Base-by-base conservation (phyloP, 73 alveolate species). In the Breviolum minutum region DNA sequence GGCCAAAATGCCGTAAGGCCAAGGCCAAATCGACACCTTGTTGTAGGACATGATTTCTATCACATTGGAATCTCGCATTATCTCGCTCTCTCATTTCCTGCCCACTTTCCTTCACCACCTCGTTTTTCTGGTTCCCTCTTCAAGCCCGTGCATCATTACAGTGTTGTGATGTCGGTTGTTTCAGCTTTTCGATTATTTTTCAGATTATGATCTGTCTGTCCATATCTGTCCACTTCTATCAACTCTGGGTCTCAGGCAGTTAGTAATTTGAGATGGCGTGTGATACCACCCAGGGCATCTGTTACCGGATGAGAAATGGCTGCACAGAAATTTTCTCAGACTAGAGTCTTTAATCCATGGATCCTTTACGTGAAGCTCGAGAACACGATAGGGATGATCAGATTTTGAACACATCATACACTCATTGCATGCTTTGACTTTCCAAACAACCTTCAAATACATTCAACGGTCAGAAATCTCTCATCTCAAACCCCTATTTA, bases 221-320 rank as follows among this genome's bases (percentile, higher is more conserved):
- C 54, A 40, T 3, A 40, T 40, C 3, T 40, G 54, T 3, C 54
- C 54, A 40, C 54, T 40, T 40, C 54, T 40, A 40, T 40, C 54
- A 40, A 40, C 54, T 40, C 16, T 29, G 30, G 29, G 88, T 9
- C 66, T 17, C 69, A 6, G 32, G 68, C 88, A 80, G 68, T 7
- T 80, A 80, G 88, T 80, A 80, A 48, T 80, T 80, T 11, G 88
- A 40, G n/a, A 80, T 80, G 88, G 88, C 88, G 88, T 80, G 88
- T 30, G 68, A 48, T 80, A 66, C 63, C 62, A 29, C 86, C 88
- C 30, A 80, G 69, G 30, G 88, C 88, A 80, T 80, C 88, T 30
- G 88, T 80, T 80, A 80, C 19, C 88, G 88, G 88, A 80, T 80
- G 29, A 14, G 63, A 77, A 32, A 30, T 80, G 68, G 88, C 88